A percentile compares a stretch with the other conserved stretches of the same genome.
phyloP scores from a whole-genome alignment of 192 early-diverging fungal species.

The Linnemannia schmuckeri region DNA sequence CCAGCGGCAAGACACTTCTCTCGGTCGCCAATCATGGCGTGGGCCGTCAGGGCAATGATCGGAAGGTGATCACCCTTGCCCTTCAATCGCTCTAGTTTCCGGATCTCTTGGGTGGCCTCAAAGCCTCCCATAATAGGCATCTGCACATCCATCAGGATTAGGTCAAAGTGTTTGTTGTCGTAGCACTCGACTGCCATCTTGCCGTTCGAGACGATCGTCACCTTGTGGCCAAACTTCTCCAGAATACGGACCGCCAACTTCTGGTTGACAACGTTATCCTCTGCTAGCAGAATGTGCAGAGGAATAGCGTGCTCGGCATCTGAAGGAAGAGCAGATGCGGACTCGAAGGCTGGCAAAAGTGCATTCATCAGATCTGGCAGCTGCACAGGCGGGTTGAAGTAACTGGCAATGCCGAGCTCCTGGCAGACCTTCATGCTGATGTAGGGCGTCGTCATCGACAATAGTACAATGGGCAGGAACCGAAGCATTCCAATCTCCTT shows the following conservation, averaged over 20 bases:
- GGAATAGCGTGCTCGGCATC: slow-evolving; percentile 74
- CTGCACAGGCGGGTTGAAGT: slow-evolving; percentile 75
- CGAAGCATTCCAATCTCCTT: slow-evolving; percentile 70
- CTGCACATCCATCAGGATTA: slow-evolving; percentile 91
- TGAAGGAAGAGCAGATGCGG: slow-evolving; percentile 69
- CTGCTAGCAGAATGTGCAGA: slow-evolving; percentile 83
- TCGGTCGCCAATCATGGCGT: slow-evolving; percentile 92
- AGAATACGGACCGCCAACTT: slow-evolving; percentile 82
- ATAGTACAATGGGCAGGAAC: slow-evolving; percentile 82
- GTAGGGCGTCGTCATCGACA: slow-evolving; percentile 65
- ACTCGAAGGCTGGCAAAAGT: slow-evolving; percentile 79
- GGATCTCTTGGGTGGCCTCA: slow-evolving; percentile 86
- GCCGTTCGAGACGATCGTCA: slow-evolving; percentile 84
- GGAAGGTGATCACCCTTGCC: slow-evolving; percentile 67
- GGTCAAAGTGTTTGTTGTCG: slow-evolving; percentile 66
- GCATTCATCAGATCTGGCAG: slow-evolving; percentile 76
- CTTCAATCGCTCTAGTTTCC: slow-evolving; percentile 72
- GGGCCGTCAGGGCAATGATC: slow-evolving; percentile 89
- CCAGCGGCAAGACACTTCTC: slow-evolving; percentile 87
- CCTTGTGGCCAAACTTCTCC: slow-evolving; percentile 82
- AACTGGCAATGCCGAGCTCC: slow-evolving; percentile 77
- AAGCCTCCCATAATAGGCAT: slow-evolving; percentile 94
- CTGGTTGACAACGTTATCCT: slow-evolving; percentile 92
- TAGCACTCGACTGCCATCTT: slow-evolving; percentile 83
- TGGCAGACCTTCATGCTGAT: slow-evolving; percentile 79